Conservation (phyloP, 1,284 basidiomycete species). For the Ganoderma resinaceum region DNA sequence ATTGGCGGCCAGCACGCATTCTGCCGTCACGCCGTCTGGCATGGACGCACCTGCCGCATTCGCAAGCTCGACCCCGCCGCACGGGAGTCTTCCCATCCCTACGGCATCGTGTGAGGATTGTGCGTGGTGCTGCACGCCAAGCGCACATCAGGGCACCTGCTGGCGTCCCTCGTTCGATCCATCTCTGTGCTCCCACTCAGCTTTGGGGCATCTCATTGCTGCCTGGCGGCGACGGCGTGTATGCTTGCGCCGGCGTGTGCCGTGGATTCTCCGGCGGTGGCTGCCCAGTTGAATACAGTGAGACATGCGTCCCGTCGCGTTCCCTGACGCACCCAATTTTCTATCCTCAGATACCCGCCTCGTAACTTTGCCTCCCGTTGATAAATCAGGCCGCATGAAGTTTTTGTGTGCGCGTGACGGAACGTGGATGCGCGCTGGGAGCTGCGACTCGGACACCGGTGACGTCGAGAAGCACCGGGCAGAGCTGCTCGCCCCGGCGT, state of each 20-base stretch:
- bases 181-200: conserved; percentile 3
- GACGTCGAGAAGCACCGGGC: conserved; percentile 16
- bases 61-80: conserved; percentile 21
- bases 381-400: neutral
- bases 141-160: conserved; percentile 17
- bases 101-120: conserved; percentile 7
- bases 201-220: conserved; percentile 10
- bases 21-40: conserved; percentile 6
- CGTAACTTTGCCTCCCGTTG: neutral
- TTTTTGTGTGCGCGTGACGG: neutral
- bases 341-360: neutral
- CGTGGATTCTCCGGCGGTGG: conserved; percentile 22
- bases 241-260: conserved; percentile 3
- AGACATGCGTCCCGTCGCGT: neutral
- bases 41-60: conserved; percentile 25
- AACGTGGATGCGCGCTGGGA: conserved; percentile 4
- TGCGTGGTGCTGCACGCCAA: conserved; percentile 9
- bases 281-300: neutral
- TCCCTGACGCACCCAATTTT: neutral
- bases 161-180: neutral
- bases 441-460: conserved; percentile 2
- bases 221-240: conserved; percentile 9
- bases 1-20: conserved; percentile 1
- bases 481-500: conserved; percentile 7
- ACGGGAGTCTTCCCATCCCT: conserved; percentile 30